These are phyloP conservation scores for Kwoniella pini DNA, from an alignment of 768 basidiomycete species.

Conservation along the genomic window DNA sequence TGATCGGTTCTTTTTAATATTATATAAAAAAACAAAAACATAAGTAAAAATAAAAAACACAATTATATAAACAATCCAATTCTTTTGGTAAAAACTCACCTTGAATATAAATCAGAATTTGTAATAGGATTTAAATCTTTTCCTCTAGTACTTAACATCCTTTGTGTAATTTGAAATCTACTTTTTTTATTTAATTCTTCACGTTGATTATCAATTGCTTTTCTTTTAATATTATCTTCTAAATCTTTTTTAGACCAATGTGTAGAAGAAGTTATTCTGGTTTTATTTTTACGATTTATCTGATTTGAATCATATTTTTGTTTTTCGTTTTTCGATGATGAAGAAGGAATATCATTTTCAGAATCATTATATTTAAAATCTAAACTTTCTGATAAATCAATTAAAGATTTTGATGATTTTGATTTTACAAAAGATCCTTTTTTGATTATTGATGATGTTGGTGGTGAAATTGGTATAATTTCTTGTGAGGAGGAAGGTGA, in stretches of 20 bases:
- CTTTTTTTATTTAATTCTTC: constrained; percentile 12
- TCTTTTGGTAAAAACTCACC: constrained; percentile 17
- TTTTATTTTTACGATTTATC: neutral
- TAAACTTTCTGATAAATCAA: neutral
- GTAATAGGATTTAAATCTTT: constrained; percentile 47
- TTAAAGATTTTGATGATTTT: neutral
- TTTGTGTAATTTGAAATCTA: constrained; percentile 27
- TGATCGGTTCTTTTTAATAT: constrained; percentile 34
- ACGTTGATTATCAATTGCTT: constrained; percentile 19
- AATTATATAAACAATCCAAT: neutral
- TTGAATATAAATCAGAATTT: constrained; percentile 45
- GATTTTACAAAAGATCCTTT: neutral
- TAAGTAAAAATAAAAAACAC: too few relatives aligned
- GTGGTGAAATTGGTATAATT: constrained; percentile 47
- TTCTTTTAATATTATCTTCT: constrained; percentile 29
- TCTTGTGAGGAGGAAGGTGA: constrained; percentile 46
- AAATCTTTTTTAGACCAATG: neutral
- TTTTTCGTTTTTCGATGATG: neutral
- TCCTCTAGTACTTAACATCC: constrained; percentile 43
- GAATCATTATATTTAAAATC: neutral
- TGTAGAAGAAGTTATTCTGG: neutral
- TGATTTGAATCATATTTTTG: neutral
- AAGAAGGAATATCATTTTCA: neutral
- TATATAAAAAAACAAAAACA: too few relatives aligned
- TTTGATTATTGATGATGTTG: neutral